These are phyloP conservation scores for Aspergillus puulaauensis DNA, from an alignment of 2,329 filamentous ascomycete species.

Conservation along the genomic window DNA sequence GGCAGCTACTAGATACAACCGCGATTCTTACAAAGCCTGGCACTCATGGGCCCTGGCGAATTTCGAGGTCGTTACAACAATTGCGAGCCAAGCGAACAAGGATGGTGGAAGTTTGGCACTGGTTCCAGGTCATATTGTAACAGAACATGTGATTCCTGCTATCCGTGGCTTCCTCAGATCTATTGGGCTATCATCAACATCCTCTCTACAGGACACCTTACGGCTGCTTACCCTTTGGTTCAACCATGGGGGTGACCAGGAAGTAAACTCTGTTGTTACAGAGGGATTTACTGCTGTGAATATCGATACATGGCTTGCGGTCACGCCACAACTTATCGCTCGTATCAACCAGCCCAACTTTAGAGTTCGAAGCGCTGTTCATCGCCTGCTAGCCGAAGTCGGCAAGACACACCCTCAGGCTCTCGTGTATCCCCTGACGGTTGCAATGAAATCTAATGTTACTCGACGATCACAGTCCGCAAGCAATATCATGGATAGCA, in stretches of 20 bases:
- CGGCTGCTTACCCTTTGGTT: constrained; percentile 95
- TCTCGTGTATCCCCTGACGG: constrained; percentile 92
- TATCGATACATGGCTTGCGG: constrained; percentile 97
- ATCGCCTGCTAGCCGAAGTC: constrained; percentile 87
- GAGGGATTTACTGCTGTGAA: constrained; percentile 91
- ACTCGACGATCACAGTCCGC: constrained; percentile 83
- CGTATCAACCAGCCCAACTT: constrained; percentile 95
- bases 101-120: constrained; percentile 48
- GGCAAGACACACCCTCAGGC: constrained; percentile 94
- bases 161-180: constrained; percentile 97
- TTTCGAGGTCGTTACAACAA: constrained; percentile 91
- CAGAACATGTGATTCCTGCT: constrained; percentile 89
- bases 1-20: constrained; percentile 89
- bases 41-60: constrained; percentile 98
- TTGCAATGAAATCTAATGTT: constrained; percentile 95
- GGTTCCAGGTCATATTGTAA: constrained; percentile 67
- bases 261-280: constrained; percentile 84
- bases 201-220: constrained; percentile 92
- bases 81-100: constrained; percentile 66
- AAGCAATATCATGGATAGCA: constrained; percentile 92
- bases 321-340: constrained; percentile 95
- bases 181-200: constrained; percentile 85
- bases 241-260: constrained; percentile 80
- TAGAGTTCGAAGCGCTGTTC: constrained; percentile 83
- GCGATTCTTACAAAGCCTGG: constrained; percentile 98